These are phyloP conservation scores for Russula griseocarnosa DNA, from an alignment of 768 basidiomycete species.

Conservation along the genomic window DNA sequence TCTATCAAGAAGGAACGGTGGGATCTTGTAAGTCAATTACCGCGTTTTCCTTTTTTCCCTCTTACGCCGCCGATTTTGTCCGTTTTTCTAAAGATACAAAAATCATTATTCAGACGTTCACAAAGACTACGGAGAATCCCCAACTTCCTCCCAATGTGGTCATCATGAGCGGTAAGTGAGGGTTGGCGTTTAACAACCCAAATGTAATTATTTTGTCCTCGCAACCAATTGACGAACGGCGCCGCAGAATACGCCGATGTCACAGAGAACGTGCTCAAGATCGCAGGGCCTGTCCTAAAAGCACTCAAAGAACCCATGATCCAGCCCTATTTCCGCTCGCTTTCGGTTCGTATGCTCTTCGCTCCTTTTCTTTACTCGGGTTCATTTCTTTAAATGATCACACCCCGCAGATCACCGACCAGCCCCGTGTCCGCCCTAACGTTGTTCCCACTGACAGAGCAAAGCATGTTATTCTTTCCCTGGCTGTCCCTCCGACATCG, in stretches of 20 bases:
- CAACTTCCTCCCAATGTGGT: conserved; percentile 57
- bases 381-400: conserved; percentile 8
- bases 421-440: conserved; percentile 67
- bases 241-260: conserved; percentile 75
- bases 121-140: conserved; percentile 66
- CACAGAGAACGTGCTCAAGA: conserved; percentile 72
- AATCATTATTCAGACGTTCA: conserved; percentile 62
- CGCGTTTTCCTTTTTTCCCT: not conserved
- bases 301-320: conserved; percentile 61
- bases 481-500: conserved; percentile 51
- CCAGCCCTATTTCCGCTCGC: conserved; percentile 75
- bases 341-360: conserved; percentile 53
- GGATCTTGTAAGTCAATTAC: conserved; percentile 68
- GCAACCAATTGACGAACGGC: conserved; percentile 5
- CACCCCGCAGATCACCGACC: conserved; percentile 66
- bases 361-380: conserved; percentile 11
- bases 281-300: conserved; percentile 48
- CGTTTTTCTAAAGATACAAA: not conserved
- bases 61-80: not conserved
- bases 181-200: not conserved
- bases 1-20: conserved; percentile 68
- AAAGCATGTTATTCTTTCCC: conserved; percentile 72
- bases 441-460: conserved; percentile 47
- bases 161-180: conserved; percentile 65
- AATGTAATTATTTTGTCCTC: not conserved